These are phyloP conservation scores for Linnemannia exigua DNA, from an alignment of 192 early-diverging fungal genomes.

Conservation along the genomic window DNA sequence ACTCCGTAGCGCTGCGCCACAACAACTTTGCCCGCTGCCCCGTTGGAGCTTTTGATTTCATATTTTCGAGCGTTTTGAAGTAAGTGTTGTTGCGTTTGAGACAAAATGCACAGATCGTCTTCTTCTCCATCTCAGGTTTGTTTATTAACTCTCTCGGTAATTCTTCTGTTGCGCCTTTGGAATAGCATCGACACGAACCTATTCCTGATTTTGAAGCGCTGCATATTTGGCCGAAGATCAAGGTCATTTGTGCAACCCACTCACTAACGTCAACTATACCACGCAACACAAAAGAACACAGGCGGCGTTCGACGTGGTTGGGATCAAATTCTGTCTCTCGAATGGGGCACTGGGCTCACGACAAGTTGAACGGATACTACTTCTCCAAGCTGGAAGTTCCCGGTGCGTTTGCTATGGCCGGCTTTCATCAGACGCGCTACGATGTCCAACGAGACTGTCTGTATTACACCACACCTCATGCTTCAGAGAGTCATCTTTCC, in stretches of 20 bases:
- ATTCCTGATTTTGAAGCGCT: too few relatives aligned
- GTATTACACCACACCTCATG: neutral
- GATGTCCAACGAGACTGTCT: neutral
- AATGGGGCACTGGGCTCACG: neutral
- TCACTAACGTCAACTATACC: neutral
- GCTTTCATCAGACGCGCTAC: neutral
- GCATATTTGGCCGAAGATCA: too few relatives aligned
- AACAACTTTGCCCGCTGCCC: neutral
- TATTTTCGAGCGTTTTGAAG: neutral
- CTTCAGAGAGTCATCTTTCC: neutral
- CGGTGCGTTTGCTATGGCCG: neutral
- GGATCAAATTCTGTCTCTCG: neutral
- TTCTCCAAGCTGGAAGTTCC: neutral
- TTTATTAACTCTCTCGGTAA: too few relatives aligned
- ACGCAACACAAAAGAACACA: too few relatives aligned
- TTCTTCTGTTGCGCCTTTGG: too few relatives aligned
- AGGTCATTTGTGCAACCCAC: too few relatives aligned
- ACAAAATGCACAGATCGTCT: too few relatives aligned
- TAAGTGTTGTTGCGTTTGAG: too few relatives aligned
- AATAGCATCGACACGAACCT: neutral
- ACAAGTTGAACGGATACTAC: neutral
- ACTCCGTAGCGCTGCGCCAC: neutral
- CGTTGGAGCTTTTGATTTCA: neutral
- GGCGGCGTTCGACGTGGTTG: neutral
- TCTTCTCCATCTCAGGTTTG: too few relatives aligned